These are phyloP conservation scores for Apiospora kogelbergensis DNA, from an alignment of 2,329 filamentous ascomycete species.

Conservation along the genomic window DNA sequence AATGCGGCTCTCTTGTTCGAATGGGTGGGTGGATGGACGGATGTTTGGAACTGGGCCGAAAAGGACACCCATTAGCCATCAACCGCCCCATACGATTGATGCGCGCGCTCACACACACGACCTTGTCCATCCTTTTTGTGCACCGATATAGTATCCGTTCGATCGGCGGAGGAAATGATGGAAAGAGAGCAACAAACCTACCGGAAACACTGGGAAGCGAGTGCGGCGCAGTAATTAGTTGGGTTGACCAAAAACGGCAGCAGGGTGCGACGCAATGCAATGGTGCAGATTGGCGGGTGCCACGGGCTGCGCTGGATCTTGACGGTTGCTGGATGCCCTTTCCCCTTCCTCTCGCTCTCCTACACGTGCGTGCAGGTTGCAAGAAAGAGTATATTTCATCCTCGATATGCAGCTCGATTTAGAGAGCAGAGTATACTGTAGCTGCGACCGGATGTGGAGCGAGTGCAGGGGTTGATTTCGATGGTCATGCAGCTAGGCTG, in stretches of 20 bases:
- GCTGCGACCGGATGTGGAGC: neutral
- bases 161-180: neutral
- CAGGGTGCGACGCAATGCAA: neutral
- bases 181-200: neutral
- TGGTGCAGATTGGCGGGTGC: neutral
- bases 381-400: neutral
- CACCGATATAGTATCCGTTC: neutral
- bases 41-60: neutral
- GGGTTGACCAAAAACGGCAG: constrained; percentile 1
- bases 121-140: neutral
- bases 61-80: neutral
- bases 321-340: neutral
- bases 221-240: constrained; percentile 2
- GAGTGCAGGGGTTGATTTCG: constrained; percentile 1
- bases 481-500: constrained; percentile 6
- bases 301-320: neutral
- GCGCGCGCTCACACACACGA: neutral
- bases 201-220: neutral
- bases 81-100: neutral
- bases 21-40: neutral
- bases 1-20: constrained; percentile 4
- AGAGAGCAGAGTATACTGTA: constrained; percentile 5
- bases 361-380: neutral
- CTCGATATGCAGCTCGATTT: neutral
- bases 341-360: neutral